Evolutionary conservation across 495 filamentous ascomycete species (phyloP).

Genomic region (Friedmanniomyces simplex): DNA sequence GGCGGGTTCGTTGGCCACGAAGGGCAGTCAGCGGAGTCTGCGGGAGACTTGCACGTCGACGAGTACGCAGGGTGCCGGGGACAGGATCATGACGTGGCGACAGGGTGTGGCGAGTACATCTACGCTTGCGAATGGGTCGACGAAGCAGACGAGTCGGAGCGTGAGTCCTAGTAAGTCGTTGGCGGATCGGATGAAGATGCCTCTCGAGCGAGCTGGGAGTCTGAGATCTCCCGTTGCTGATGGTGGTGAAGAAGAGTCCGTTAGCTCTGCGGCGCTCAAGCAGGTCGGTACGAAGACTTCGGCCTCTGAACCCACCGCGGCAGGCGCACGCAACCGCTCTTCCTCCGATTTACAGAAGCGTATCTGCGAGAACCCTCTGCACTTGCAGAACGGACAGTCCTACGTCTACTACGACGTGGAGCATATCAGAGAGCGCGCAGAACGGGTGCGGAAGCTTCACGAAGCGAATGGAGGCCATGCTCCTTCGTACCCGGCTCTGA

Average conservation of each 20-base stretch:
- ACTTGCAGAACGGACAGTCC: slow-evolving; percentile 7
- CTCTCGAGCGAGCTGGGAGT: not conserved
- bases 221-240: not conserved
- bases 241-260: not conserved
- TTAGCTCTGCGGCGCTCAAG: not conserved
- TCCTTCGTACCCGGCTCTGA: not conserved
- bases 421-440: slow-evolving; percentile 4
- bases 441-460: not conserved
- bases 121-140: slow-evolving; percentile 36
- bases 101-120: slow-evolving; percentile 57
- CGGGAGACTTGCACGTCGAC: slow-evolving; percentile 36
- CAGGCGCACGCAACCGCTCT: not conserved
- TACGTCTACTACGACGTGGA: slow-evolving; percentile 15
- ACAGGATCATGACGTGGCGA: slow-evolving; percentile 88
- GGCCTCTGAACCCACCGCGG: too few relatives aligned
- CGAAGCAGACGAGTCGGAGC: slow-evolving; percentile 34
- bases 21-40: slow-evolving; percentile 47
- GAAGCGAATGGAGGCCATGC: not conserved
- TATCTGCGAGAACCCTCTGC: slow-evolving; percentile 18
- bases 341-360: too few relatives aligned
- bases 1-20: slow-evolving; percentile 50
- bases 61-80: slow-evolving; percentile 49
- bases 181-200: slow-evolving; percentile 3
- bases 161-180: slow-evolving; percentile 48
- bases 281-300: not conserved